Percentiles rank a stretch among this genome's conserved stretches.
These are phyloP conservation scores for Termitomyces sp. DNA, from an alignment of 768 basidiomycete species.

Conservation along the genomic window DNA sequence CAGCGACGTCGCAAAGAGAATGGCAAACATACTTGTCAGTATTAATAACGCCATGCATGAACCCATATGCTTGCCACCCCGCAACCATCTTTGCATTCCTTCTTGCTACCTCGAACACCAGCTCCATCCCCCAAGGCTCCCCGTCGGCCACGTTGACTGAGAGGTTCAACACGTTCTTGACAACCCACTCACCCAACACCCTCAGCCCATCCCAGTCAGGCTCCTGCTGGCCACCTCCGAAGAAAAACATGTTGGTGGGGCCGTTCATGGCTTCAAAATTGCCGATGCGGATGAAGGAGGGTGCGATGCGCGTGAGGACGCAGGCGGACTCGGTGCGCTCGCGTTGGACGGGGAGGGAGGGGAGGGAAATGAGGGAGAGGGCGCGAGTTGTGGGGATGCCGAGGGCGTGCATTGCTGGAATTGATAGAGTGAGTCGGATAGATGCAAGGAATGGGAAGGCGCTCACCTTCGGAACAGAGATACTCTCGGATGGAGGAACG, in stretches of 20 bases:
- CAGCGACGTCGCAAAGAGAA: conserved; percentile 1
- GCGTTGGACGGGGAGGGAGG: conserved; percentile 66
- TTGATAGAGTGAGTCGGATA: not conserved
- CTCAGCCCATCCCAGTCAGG: conserved; percentile 73
- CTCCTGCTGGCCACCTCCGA: conserved; percentile 74
- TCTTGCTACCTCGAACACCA: conserved; percentile 75
- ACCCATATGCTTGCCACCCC: conserved; percentile 92
- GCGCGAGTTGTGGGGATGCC: conserved; percentile 86
- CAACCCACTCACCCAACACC: conserved; percentile 73
- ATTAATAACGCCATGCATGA: conserved; percentile 96
- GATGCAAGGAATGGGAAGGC: conserved; percentile 5
- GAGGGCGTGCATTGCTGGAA: conserved; percentile 57
- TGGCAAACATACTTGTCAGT: conserved; percentile 71
- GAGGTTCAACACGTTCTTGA: conserved; percentile 50
- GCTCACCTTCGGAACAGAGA: conserved; percentile 83
- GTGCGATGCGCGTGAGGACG: conserved; percentile 76
- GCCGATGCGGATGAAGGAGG: conserved; percentile 90
- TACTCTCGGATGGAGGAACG: conserved; percentile 93
- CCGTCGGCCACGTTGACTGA: conserved; percentile 39
- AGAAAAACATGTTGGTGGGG: conserved; percentile 55
- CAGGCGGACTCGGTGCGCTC: conserved; percentile 72
- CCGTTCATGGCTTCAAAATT: conserved; percentile 84
- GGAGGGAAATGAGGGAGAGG: conserved; percentile 72
- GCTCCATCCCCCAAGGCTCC: conserved; percentile 61
- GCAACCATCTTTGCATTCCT: conserved; percentile 93